Base-by-base conservation (phyloP, 2,329 filamentous ascomycete species). In the Hirsutella minnesotensis region DNA sequence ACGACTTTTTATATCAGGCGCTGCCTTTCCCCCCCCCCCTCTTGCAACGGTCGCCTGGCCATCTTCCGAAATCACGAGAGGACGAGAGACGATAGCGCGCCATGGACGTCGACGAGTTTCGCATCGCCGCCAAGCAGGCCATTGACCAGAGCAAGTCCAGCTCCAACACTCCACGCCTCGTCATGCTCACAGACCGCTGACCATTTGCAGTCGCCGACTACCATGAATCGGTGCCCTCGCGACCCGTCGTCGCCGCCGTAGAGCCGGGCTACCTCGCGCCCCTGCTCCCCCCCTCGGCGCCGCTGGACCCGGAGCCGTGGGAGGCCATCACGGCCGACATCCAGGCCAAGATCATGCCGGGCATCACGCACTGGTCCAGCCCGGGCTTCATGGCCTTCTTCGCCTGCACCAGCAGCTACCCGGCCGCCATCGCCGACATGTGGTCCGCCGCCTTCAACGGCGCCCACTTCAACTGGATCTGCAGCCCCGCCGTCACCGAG, bases 371-470 rank as follows among this genome's bases (percentile, higher is more conserved):
- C 65, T 96, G 90, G 88, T 83, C 94, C 59, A 86, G 81, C 3
- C 90, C 87, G 15, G 88, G 90, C 57, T 96, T 95, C 72, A 86
- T 95, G 77, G 90, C 90, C 37, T 96, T 94, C 70, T 96, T 92
- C 65, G 85, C 90, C 1, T 86, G 86, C 40, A 80, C 78, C 20
- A 80, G 81, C 42, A 86, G 83, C 30, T 95, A 83, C 58, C 88
- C 90, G 0, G 77, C 81, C 22, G 90, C 95, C 61, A 73, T 96
- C 10, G 90, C 87, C 18, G 90, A 96, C 65, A 80, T 96, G 68
- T 96, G 95, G 69, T 86, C 80, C 36, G 81, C 86, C 5, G 83
- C 87, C 7, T 89, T 95, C 64, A 92, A 81, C 12, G 86, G 86
- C 15, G 87, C 90, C 1, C 87, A 87, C 33, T 96, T 96, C 72